Conservation (phyloP, 805 yeast genomes). For the Candida khao-thaluensis region DNA sequence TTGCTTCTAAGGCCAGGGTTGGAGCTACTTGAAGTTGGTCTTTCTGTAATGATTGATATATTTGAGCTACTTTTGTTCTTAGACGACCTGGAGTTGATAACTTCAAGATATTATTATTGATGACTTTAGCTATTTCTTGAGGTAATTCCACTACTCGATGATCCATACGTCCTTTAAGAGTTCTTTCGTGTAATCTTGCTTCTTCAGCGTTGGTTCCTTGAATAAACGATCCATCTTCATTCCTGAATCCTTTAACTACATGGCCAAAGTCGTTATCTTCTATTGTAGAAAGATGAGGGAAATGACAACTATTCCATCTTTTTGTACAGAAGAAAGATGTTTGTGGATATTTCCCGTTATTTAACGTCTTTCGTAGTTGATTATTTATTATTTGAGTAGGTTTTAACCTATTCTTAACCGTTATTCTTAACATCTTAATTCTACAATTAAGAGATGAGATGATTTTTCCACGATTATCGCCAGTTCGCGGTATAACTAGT, state of each 20-base stretch:
- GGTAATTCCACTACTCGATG: slow-evolving; percentile 58
- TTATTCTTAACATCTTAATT: neutral
- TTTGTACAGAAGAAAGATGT: neutral
- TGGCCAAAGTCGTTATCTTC: slow-evolving; percentile 4
- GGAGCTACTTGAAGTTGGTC: slow-evolving; percentile 55
- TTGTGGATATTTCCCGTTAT: neutral
- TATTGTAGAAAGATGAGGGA: slow-evolving; percentile 1
- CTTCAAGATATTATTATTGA: slow-evolving; percentile 62
- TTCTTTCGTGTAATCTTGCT: slow-evolving; percentile 57
- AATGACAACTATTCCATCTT: neutral
- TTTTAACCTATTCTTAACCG: neutral
- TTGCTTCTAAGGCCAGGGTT: slow-evolving; percentile 52
- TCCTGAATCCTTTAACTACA: slow-evolving; percentile 23
- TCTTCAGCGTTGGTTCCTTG: slow-evolving; percentile 47
- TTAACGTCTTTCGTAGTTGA: neutral
- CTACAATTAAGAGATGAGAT: slow-evolving; percentile 6
- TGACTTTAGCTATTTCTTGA: slow-evolving; percentile 50
- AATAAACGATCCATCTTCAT: slow-evolving; percentile 39
- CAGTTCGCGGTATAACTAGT: too few relatives aligned
- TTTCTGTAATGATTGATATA: slow-evolving; percentile 51
- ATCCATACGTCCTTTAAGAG: slow-evolving; percentile 55
- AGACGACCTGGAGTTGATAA: slow-evolving; percentile 62
- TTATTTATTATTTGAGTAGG: neutral
- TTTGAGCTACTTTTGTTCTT: slow-evolving; percentile 58
- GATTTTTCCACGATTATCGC: neutral